Evolutionary conservation across 345 rosid genomes (phyloP), one percentile per base, ranked within the genome.

Genomic region (Brassica nigra): DNA sequence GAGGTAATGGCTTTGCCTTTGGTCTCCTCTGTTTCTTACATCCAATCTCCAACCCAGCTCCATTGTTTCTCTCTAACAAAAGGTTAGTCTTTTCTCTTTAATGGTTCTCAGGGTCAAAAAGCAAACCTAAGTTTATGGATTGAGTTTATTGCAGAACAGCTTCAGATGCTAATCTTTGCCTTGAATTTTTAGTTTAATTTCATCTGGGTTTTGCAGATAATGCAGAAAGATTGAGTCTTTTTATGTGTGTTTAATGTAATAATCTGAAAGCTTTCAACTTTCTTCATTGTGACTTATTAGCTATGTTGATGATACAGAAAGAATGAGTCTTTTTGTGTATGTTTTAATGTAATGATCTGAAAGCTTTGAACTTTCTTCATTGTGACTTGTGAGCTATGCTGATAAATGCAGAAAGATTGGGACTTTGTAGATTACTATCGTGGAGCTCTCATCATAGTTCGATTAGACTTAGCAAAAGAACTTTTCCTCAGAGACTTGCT

Each of bases 1-100:
- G 1, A n/a, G 34, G 10, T 68, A 20, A 80, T 80, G 83, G 71
- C 76, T 80, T 62, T 70, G 76, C 36, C 61, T 75, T 39, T 75
- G 76, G 79, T 75, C 75, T 80, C 72, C 71, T 80, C 68, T 63
- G 62, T 70, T 75, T 80, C 83, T 69, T 39, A 70, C 33, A 37
- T 63, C 61, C 16, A 63, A 62, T 37, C 67, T 34, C 20, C 61
- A 69, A 18, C 71, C 6, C 66, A 69, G 3, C 65, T 75, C 75
- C 49, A 69, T 55, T 62, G 31, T 12, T 75, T 55, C 28, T n/a
- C 75, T 8, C 72, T 55, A 0, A 37, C 55, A 75, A 75, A 70
- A 52, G 79, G 79, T 75, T 47, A 62, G 71, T 63, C 33, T 70
- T 69, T n/a, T 61, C 61, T 73, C 47, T 66, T 65, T 3, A 1